Evolutionary conservation across 192 early-diverging fungal genomes (phyloP).

Genomic region (Powellomyces hirtus): DNA sequence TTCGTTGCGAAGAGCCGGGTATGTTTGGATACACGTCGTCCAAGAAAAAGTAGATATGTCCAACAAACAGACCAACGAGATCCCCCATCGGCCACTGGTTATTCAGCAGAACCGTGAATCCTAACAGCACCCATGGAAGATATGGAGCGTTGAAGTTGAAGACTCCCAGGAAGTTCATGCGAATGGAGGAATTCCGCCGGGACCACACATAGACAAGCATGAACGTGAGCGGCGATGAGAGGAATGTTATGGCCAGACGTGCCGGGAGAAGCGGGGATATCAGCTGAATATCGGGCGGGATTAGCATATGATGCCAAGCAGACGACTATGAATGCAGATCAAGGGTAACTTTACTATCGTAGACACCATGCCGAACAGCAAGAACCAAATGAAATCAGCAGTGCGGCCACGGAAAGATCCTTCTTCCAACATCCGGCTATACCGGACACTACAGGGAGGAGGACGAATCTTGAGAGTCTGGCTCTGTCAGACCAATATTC

Average conservation of each 20-base stretch:
- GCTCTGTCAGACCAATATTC: neutral
- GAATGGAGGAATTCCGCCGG: constrained; percentile 85
- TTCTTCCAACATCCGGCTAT: constrained; percentile 91
- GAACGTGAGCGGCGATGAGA: constrained; percentile 79
- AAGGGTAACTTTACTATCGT: constrained; percentile 55
- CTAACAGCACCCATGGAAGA: constrained; percentile 87
- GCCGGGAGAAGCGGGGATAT: constrained; percentile 37
- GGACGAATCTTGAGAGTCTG: neutral
- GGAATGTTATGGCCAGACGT: constrained; percentile 63
- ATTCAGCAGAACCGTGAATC: constrained; percentile 80
- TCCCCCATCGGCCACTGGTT: constrained; percentile 76
- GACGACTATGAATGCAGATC: too few species aligned
- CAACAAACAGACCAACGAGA: constrained; percentile 79
- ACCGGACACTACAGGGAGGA: constrained; percentile 59
- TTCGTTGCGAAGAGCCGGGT: constrained; percentile 5
- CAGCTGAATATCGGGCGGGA: constrained; percentile 6
- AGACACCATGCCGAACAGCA: constrained; percentile 64
- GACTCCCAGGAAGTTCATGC: constrained; percentile 87
- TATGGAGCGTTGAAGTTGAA: constrained; percentile 89
- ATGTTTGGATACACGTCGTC: constrained; percentile 87
- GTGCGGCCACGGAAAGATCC: constrained; percentile 85
- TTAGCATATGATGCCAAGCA: neutral
- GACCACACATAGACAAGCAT: constrained; percentile 96
- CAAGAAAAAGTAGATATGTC: constrained; percentile 94
- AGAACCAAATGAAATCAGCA: constrained; percentile 91